Conservation (phyloP, 352 stramenopile species). For the Phytophthora melonis region DNA sequence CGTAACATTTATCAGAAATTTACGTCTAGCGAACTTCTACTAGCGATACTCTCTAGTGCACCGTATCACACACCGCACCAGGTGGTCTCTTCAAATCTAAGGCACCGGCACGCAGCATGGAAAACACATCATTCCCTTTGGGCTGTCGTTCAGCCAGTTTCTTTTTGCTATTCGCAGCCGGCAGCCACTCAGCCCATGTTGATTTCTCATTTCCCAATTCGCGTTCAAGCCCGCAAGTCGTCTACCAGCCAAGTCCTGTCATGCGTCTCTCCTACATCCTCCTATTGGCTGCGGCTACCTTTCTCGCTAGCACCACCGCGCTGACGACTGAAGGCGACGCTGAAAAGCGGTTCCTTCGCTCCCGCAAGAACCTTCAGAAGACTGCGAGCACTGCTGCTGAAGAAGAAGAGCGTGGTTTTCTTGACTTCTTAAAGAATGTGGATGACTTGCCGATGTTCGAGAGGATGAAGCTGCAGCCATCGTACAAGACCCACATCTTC, state of each 20-base stretch:
- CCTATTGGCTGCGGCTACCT: neutral
- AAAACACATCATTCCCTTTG: neutral
- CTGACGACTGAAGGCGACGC: neutral
- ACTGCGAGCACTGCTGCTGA: neutral
- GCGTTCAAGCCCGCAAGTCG: neutral
- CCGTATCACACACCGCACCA: neutral
- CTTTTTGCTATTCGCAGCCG: neutral
- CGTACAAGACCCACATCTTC: neutral
- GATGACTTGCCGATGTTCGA: neutral
- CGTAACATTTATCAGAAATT: neutral
- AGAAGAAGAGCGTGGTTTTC: neutral
- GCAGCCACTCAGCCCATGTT: neutral
- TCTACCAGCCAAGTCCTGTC: neutral
- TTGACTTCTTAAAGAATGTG: neutral
- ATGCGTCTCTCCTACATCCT: neutral
- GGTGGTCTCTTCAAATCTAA: constrained; percentile 1
- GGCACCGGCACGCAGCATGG: neutral
- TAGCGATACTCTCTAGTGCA: neutral
- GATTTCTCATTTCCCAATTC: neutral
- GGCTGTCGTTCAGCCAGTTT: neutral
- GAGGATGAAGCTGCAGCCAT: neutral
- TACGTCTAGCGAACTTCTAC: neutral
- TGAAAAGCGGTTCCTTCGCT: neutral
- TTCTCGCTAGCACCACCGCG: neutral
- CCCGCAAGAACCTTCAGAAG: neutral